Base-by-base conservation (phyloP, 2,329 filamentous ascomycete genomes). In the Orbilia brochopaga region DNA sequence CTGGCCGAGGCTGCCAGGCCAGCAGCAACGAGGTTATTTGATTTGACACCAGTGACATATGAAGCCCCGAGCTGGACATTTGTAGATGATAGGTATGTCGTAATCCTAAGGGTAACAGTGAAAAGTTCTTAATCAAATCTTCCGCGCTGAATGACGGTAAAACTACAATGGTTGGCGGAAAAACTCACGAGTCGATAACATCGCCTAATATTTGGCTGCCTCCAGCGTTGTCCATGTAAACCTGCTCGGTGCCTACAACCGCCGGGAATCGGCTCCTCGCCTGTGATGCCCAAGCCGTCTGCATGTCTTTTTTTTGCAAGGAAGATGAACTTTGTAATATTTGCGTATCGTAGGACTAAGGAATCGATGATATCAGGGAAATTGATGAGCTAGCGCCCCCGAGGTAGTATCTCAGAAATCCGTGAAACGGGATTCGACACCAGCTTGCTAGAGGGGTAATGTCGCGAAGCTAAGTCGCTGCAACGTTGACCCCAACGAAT, bases 61-160 rank as follows among this genome's bases (percentile, higher is more conserved):
- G 85, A 86, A 1, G 88, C 89, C 19, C 89, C 90, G 0, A 92
- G 83, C 78, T 93, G 90, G 46, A 92, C 89, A 74, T 92, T 92
- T 73, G 83, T 88, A 27, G 83, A 83, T 40, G 83, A 81, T 7
- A 92, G 82, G 75, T 92, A 92, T 23, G 86, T 82, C 0, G 82
- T 81, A 62, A 92, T 86, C 0, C 87, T 87, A 78, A 19, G 1
- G 32, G 17, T 19, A n/a, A 19, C n/a, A 65, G 65, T 35, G 64
- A 48, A 50, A 37, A 37, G 7, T 37, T 37, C 6, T 37, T 37
- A 37, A 13, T 6, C 7, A 63, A 7, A 46, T 6, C 17, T 13
- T n/a, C n/a, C 17, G 19, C n/a, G 32, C 32, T 37, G 13, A 6
- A 37, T 13, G 32, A 37, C 32, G 32, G 7, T 8, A 8, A 48